Percentiles rank a stretch among this genome's conserved stretches.
These are phyloP conservation scores for Diaporthe nobilis DNA, from an alignment of 2,329 filamentous ascomycete genomes.

Conservation along the genomic window DNA sequence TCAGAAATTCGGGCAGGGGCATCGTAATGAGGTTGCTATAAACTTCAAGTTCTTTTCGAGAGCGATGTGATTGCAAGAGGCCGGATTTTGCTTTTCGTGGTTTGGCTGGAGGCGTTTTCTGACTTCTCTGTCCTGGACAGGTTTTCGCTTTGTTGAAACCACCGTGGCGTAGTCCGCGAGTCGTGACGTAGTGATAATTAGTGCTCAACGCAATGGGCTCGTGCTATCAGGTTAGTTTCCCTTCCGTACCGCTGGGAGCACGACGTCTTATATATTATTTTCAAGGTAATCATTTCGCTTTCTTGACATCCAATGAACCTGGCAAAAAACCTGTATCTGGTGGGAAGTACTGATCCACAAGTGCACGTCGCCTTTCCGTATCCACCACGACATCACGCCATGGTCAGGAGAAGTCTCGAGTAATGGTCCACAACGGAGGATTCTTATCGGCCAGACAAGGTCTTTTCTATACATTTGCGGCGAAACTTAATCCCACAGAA, in stretches of 20 bases:
- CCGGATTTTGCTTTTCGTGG: background rate
- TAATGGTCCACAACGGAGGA: constrained; percentile 10
- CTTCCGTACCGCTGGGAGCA: background rate
- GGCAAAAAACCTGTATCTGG: background rate
- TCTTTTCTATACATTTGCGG: background rate
- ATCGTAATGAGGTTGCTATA: constrained; percentile 1
- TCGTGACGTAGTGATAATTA: constrained; percentile 24
- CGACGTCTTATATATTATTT: background rate
- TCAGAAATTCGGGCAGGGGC: constrained; percentile 35
- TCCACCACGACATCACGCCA: constrained; percentile 13
- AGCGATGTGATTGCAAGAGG: background rate
- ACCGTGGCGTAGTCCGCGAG: constrained; percentile 2
- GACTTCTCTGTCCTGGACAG: background rate
- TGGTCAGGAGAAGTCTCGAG: constrained; percentile 20
- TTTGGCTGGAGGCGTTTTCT: background rate
- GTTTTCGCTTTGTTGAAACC: background rate
- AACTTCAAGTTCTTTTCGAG: background rate
- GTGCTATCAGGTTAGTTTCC: background rate
- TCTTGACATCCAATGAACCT: background rate
- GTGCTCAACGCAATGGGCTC: constrained; percentile 1
- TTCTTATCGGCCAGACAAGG: background rate
- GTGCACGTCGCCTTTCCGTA: background rate
- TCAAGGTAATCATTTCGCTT: too few relatives aligned
- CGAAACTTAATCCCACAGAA: background rate
- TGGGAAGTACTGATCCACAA: background rate